Evolutionary conservation across 106 monocot species (phyloP).

Genomic region (Platanthera zijinensis): DNA sequence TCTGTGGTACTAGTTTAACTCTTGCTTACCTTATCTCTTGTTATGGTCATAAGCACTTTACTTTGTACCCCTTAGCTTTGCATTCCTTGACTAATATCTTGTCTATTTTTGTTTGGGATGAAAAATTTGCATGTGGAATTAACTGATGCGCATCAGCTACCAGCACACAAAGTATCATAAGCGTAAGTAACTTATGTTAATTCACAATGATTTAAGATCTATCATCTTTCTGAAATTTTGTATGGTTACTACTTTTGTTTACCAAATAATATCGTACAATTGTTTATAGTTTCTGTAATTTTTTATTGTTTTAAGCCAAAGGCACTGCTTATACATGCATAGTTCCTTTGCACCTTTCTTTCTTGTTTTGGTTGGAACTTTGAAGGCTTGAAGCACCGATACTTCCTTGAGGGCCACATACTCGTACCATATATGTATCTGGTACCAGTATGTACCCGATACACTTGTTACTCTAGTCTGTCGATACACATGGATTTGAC

Average conservation of each 20-base stretch:
- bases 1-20: neutral
- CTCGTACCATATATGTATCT: no score
- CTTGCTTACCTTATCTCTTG: neutral
- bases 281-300: neutral
- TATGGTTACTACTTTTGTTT: neutral
- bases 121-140: constrained; percentile 17
- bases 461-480: no score
- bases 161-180: constrained; percentile 99
- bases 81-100: constrained; percentile 23
- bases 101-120: constrained; percentile 7
- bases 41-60: neutral
- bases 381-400: neutral
- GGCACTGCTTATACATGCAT: neutral
- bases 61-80: neutral
- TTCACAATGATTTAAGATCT: neutral
- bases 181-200: constrained; percentile 46
- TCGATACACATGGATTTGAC: no score
- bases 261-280: neutral
- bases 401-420: no score
- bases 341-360: neutral
- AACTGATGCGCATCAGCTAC: constrained; percentile 46
- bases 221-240: neutral
- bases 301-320: neutral
- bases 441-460: no score
- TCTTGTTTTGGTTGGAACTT: neutral